Conservation (phyloP, 192 early-diverging fungal genomes). For the Radiomyces spectabilis region DNA sequence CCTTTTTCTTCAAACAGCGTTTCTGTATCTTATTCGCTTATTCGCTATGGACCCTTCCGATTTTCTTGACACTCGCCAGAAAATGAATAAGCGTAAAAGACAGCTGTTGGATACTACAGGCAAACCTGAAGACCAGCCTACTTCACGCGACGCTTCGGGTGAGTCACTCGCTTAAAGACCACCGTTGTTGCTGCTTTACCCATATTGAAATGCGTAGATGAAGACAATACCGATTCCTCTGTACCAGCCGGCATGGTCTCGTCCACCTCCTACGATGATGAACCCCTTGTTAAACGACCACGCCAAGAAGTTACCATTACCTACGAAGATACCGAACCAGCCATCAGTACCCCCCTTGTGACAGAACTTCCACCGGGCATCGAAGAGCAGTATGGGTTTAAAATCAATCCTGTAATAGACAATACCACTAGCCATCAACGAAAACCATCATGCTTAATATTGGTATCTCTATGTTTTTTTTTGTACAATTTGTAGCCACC, state of each 20-base stretch:
- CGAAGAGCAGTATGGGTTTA: constrained; percentile 3
- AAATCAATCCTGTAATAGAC: not conserved
- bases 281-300: not conserved
- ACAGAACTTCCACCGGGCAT: no score
- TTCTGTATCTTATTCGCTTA: no score
- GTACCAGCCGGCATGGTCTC: not conserved
- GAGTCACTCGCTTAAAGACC: not conserved
- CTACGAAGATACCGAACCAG: no score
- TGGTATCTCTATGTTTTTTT: not conserved
- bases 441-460: not conserved
- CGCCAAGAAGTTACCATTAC: not conserved
- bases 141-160: not conserved
- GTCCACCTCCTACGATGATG: not conserved
- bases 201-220: no score
- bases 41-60: no score
- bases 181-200: not conserved
- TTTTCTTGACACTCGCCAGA: no score
- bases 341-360: no score
- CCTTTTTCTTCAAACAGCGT: no score
- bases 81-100: not conserved
- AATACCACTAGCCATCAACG: not conserved
- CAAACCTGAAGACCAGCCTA: not conserved
- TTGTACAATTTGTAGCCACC: constrained; percentile 31
- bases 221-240: not conserved
- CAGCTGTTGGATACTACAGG: not conserved